Percentiles rank a stretch among this genome's conserved stretches.
phyloP scores from a whole-genome alignment of 768 basidiomycete species.

The Boletus patriciae region DNA sequence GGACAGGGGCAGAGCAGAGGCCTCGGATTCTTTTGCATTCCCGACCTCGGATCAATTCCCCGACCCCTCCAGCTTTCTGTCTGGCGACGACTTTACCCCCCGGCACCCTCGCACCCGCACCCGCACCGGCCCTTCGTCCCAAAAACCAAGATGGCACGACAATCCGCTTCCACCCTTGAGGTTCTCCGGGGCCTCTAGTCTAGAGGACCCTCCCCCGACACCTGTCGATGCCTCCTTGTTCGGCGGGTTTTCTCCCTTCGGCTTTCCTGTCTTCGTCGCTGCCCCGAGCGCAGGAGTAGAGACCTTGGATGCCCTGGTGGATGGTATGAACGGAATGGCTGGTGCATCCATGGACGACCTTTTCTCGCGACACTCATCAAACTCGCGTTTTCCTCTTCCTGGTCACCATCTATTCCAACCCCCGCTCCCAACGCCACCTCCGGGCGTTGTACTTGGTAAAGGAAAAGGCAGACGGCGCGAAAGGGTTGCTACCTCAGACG shows the following conservation, averaged over 20 bases:
- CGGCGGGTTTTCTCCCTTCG: slow-evolving; percentile 31
- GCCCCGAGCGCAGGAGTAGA: slow-evolving; percentile 80
- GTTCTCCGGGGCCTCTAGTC: slow-evolving; percentile 68
- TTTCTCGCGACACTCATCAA: slow-evolving; percentile 44
- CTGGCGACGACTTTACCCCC: slow-evolving; percentile 34
- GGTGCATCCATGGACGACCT: slow-evolving; percentile 58
- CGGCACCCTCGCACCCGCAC: slow-evolving; percentile 51
- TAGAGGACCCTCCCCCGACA: slow-evolving; percentile 75
- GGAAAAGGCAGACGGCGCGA: slow-evolving; percentile 33
- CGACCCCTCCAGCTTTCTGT: slow-evolving; percentile 27
- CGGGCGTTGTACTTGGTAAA: slow-evolving; percentile 69
- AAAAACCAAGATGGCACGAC: slow-evolving; percentile 43
- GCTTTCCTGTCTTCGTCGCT: slow-evolving; percentile 68
- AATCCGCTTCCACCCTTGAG: slow-evolving; percentile 52
- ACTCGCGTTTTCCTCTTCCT: slow-evolving; percentile 55
- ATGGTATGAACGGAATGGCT: slow-evolving; percentile 91
- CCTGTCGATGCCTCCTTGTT: slow-evolving; percentile 49
- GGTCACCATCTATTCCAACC: slow-evolving; percentile 77
- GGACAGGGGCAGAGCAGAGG: slow-evolving; percentile 27
- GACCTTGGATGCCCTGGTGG: slow-evolving; percentile 85
- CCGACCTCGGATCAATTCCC: slow-evolving; percentile 28
- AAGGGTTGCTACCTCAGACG: slow-evolving; percentile 43
- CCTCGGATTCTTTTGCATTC: slow-evolving; percentile 30
- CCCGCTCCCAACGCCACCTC: slow-evolving; percentile 80
- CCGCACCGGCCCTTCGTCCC: slow-evolving; percentile 55